Evolutionary conservation across 2,329 filamentous ascomycete genomes (phyloP).

Genomic region (Apiospora arundinis): DNA sequence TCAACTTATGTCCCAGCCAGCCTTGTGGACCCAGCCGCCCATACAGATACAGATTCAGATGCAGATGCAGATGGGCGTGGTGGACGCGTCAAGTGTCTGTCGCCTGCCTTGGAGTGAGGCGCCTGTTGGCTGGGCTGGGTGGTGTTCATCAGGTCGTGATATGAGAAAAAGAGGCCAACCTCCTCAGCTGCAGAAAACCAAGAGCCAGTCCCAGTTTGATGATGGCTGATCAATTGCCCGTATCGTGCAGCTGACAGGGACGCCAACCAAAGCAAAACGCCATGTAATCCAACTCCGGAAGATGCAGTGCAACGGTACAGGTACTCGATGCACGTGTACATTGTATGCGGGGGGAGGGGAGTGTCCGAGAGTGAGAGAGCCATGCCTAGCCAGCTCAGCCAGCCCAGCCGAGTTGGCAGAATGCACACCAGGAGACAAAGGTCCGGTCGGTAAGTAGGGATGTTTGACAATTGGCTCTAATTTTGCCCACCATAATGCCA

Average conservation of each 20-base stretch:
- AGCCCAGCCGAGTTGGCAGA: background rate
- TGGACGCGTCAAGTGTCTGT: background rate
- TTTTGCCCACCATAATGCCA: constrained; percentile 2
- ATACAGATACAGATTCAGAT: background rate
- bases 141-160: background rate
- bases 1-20: constrained; percentile 9
- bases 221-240: background rate
- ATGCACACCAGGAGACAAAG: background rate
- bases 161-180: background rate
- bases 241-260: background rate
- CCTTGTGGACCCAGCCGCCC: constrained; percentile 4
- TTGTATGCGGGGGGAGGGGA: background rate
- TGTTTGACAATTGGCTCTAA: background rate
- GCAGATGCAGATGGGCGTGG: no score
- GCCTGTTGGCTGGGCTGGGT: background rate
- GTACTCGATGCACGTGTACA: background rate
- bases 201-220: constrained; percentile 3
- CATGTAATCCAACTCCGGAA: background rate
- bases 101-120: background rate
- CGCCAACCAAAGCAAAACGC: constrained; percentile 4
- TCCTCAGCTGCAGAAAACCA: background rate
- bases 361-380: background rate
- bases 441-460: background rate
- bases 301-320: background rate
- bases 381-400: no score